Conservation (phyloP, 2,329 filamentous ascomycete genomes). For the Camillea tinctor region DNA sequence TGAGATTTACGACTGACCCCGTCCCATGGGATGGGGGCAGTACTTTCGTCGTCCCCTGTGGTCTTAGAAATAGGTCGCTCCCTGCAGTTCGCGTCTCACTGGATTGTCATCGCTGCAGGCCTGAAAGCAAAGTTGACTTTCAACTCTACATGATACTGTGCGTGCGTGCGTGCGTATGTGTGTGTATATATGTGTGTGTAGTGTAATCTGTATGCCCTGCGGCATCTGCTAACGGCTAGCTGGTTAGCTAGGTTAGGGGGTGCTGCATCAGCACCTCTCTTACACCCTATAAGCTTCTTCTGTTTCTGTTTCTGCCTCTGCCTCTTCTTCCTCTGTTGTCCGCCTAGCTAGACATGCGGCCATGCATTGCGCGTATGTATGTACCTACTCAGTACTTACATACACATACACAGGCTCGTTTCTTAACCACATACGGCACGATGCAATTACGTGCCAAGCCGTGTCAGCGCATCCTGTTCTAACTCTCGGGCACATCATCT, state of each 20-base stretch:
- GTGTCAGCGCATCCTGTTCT: not conserved
- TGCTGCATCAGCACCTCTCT: not conserved
- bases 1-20: too few relatives aligned
- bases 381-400: not conserved
- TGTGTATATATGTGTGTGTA: not conserved
- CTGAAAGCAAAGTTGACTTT: not conserved
- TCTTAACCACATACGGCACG: too few relatives aligned
- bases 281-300: not conserved
- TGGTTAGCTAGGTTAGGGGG: not conserved
- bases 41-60: not conserved
- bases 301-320: not conserved
- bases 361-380: not conserved
- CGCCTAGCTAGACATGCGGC: not conserved
- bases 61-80: not conserved
- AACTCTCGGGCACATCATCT: not conserved
- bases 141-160: not conserved
- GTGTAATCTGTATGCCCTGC: not conserved
- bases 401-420: too few relatives aligned
- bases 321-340: too few relatives aligned
- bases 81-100: slow-evolving; percentile 5
- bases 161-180: not conserved
- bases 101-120: slow-evolving; percentile 6
- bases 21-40: too few relatives aligned
- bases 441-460: not conserved
- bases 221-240: not conserved